Percentiles rank a stretch among this genome's conserved stretches.
phyloP scores from a whole-genome alignment of 2,329 filamentous ascomycete genomes.

The Diaporthe batatas region DNA sequence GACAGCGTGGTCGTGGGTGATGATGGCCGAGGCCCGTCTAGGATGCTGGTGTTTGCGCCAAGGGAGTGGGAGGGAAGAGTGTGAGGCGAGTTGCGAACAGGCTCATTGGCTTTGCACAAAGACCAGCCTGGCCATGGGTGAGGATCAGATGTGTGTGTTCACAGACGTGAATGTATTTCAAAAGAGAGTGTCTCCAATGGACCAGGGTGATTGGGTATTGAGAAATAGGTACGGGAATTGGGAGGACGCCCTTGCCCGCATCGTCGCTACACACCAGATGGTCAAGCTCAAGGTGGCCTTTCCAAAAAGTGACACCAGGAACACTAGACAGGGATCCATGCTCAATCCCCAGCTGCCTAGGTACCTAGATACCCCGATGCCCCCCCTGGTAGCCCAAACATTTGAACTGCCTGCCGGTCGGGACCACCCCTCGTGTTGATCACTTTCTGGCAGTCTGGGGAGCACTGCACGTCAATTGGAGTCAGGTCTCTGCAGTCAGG shows the following conservation, averaged over 20 bases:
- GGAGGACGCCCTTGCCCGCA: background rate
- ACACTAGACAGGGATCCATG: conserved; percentile 37
- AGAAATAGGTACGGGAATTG: conserved; percentile 2
- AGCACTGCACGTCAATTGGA: conserved; percentile 23
- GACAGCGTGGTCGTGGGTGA: background rate
- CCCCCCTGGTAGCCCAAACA: background rate
- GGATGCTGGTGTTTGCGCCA: conserved; percentile 22
- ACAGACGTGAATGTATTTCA: conserved; percentile 8
- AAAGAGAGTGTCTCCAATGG: conserved; percentile 2
- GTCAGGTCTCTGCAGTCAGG: background rate
- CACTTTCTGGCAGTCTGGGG: background rate
- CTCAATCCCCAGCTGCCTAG: background rate
- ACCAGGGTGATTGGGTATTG: conserved; percentile 23
- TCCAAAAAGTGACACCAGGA: conserved; percentile 37
- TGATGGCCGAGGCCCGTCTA: conserved; percentile 16
- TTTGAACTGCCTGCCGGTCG: conserved; percentile 29
- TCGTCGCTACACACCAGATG: background rate
- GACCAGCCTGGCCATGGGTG: conserved; percentile 18
- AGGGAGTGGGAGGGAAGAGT: conserved; percentile 2
- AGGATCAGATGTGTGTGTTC: background rate
- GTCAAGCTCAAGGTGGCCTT: conserved; percentile 39
- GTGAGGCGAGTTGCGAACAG: background rate
- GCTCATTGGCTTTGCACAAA: conserved; percentile 2
- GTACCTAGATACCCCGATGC: too few relatives aligned
- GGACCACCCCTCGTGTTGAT: conserved; percentile 16